Evolutionary conservation across 2,329 filamentous ascomycete genomes (phyloP).

Genomic region (Exophiala viscosa): DNA sequence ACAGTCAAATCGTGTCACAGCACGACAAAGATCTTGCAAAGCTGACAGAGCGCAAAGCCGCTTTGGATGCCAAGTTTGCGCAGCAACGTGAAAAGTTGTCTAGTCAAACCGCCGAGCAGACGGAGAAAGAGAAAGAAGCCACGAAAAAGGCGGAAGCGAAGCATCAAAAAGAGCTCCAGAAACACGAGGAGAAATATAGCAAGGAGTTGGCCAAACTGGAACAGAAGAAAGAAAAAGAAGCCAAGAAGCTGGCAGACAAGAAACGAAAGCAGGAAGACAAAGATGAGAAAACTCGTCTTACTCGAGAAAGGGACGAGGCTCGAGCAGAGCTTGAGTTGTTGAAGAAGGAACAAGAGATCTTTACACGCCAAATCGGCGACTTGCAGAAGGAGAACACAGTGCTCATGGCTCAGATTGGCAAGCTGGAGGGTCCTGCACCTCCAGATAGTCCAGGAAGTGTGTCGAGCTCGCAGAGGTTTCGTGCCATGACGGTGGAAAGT

Average conservation of each 20-base stretch:
- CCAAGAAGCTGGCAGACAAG: conserved; percentile 38
- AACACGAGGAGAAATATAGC: conserved; percentile 30
- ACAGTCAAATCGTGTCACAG: conserved; percentile 23
- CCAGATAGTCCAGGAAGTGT: conserved; percentile 4
- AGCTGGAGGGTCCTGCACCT: conserved; percentile 30
- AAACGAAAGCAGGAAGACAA: conserved; percentile 37
- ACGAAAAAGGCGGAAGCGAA: conserved; percentile 31
- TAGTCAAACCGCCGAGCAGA: conserved; percentile 18
- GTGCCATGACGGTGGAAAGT: conserved; percentile 13
- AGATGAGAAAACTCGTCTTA: conserved; percentile 42
- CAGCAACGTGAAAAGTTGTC: conserved; percentile 31
- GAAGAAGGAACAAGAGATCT: conserved; percentile 45
- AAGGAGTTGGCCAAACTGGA: conserved; percentile 42
- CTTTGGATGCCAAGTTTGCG: conserved; percentile 38
- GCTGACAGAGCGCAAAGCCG: conserved; percentile 39
- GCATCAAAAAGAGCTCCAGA: conserved; percentile 30
- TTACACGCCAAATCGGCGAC: conserved; percentile 45
- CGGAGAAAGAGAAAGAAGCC: conserved; percentile 26
- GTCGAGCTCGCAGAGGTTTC: conserved; percentile 1
- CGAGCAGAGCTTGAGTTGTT: conserved; percentile 46
- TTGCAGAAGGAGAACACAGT: conserved; percentile 57
- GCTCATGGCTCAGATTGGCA: conserved; percentile 46
- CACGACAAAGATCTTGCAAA: conserved; percentile 45
- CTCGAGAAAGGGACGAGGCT: conserved; percentile 44
- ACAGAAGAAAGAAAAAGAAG: conserved; percentile 39